phyloP scores from a whole-genome alignment of 83 land plant species.

The Picea mariana region DNA sequence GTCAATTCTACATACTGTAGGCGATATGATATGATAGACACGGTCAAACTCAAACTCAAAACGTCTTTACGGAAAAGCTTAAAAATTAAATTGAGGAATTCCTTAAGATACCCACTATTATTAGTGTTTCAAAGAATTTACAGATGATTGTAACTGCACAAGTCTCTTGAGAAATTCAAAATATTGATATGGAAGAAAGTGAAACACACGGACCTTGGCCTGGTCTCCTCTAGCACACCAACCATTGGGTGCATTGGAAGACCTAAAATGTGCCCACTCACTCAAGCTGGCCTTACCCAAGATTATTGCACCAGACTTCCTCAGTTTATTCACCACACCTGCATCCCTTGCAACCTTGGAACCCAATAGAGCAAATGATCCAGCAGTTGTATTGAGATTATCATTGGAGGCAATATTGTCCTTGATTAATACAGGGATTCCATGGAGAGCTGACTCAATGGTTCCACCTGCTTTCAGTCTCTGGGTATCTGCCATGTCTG shows the following conservation, averaged over 20 bases:
- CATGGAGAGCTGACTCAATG: slow-evolving; percentile 24
- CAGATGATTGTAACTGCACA: too few species aligned
- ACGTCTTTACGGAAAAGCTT: not conserved
- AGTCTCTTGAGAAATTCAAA: too few species aligned
- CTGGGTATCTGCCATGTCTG: slow-evolving; percentile 34
- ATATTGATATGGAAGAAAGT: too few species aligned
- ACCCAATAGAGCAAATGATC: slow-evolving; percentile 36
- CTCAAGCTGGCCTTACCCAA: slow-evolving; percentile 66
- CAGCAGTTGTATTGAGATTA: slow-evolving; percentile 41
- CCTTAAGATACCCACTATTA: not conserved
- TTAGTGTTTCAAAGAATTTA: not conserved
- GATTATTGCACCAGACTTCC: not conserved
- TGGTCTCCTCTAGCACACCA: slow-evolving; percentile 34
- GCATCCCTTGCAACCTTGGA: slow-evolving; percentile 18
- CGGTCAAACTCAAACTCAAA: not conserved
- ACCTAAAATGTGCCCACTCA: slow-evolving; percentile 49
- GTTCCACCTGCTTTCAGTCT: not conserved
- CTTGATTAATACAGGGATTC: slow-evolving; percentile 33
- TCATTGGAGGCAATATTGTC: slow-evolving; percentile 39
- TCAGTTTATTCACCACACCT: slow-evolving; percentile 12
- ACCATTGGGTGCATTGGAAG: slow-evolving; percentile 20
- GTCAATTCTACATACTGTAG: not conserved
- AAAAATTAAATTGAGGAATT: not conserved
- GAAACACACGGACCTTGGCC: too few species aligned
- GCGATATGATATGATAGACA: not conserved